Conservation (phyloP, 192 early-diverging fungal species). For the Rhizophagus sp. region DNA sequence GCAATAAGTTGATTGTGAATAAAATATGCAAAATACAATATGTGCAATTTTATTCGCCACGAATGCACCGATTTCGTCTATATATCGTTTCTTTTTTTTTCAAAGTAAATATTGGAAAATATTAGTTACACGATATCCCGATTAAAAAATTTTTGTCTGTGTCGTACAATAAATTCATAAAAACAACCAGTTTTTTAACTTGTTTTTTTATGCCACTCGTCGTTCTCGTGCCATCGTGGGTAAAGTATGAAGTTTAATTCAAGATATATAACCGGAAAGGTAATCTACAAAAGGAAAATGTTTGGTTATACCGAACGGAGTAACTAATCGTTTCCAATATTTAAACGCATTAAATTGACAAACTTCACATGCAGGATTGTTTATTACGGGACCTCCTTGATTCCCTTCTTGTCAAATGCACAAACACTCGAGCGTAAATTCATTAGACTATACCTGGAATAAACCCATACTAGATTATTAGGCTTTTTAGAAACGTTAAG, state of each 20-base stretch:
- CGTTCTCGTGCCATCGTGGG: background rate
- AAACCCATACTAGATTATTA: too few relatives aligned
- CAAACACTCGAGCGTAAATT: too few relatives aligned
- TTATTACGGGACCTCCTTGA: background rate
- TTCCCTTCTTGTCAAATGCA: background rate
- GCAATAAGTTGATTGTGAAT: background rate
- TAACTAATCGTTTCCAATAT: background rate
- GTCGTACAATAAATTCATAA: background rate
- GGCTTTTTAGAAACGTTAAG: too few relatives aligned
- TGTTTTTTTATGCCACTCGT: background rate
- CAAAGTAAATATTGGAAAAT: too few relatives aligned
- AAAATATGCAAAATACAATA: background rate
- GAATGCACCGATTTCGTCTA: background rate
- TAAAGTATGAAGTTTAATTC: background rate
- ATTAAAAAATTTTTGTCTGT: too few relatives aligned
- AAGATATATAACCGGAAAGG: background rate
- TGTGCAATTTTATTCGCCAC: background rate
- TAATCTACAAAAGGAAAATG: background rate
- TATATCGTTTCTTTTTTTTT: too few relatives aligned
- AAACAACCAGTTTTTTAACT: background rate
- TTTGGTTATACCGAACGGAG: background rate
- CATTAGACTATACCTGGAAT: too few relatives aligned
- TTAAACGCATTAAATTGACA: background rate
- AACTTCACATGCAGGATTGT: background rate
- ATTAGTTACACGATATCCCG: too few relatives aligned